Base-by-base conservation (phyloP, 495 filamentous ascomycete species). In the Podospora pseudopauciseta region DNA sequence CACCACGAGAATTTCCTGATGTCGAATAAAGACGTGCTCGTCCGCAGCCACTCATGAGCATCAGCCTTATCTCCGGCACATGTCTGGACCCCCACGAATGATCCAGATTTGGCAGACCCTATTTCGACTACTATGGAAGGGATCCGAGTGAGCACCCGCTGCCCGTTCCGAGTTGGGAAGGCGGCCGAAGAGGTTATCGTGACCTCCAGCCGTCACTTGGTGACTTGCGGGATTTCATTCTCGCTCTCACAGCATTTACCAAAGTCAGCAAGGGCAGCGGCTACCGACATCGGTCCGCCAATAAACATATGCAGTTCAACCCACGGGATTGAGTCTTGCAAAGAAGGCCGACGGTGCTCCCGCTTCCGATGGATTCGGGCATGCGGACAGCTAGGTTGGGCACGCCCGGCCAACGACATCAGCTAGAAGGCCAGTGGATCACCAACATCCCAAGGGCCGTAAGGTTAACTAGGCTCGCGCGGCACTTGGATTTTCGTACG, bases 221-320 rank as follows among this genome's bases (percentile, higher is more conserved):
- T 23, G 23, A 23, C 23, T 11, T 49, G 39, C 39, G 39, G 39
- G 15, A 49, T 49, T 49, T 49, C 39, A 49, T 16, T 49, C 9
- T 49, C 39, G 15, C 39, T 49, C 39, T 49, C 39, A 49, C 15
- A 49, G 15, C 39, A 49, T 11, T 16, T 49, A 49, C 39, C 39
- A 49, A 49, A 18, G 7, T 58, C 55, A 7, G 55, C 55, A 58
- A 58, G 55, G 55, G 32, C 23, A 65, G 64, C 55, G 67, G 67
- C 7, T 60, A 61, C 63, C 63, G 57, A 62, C 67, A 65, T 65
- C 30, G 34, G 49, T 55, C 55, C 60, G 19, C 60, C 63, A 61
- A 70, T 55, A 60, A 49, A 49, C 39, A 49, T 49, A 49, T 49
- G 39, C 39, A 49, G 39, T 49, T 16, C 39, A 49, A 49, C 44